These are phyloP conservation scores for Boletus huronensis DNA, from an alignment of 768 basidiomycete species.

Conservation along the genomic window DNA sequence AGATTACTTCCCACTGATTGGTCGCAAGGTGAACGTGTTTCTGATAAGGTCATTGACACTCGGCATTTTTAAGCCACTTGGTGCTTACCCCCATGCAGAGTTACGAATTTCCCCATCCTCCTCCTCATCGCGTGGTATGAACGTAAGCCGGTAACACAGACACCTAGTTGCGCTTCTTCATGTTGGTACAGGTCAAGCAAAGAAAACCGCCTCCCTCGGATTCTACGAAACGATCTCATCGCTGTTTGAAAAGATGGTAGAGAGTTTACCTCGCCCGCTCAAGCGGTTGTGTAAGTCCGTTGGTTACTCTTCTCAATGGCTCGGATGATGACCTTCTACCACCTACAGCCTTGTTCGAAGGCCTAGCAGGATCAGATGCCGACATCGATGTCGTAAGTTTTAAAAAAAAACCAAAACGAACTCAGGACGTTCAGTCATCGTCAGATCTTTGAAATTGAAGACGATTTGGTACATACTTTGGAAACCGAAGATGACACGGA, in stretches of 20 bases:
- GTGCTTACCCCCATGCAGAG: conserved; percentile 34
- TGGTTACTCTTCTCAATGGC: not conserved
- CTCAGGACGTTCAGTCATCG: not conserved
- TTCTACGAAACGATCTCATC: conserved; percentile 72
- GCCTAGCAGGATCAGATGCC: conserved; percentile 63
- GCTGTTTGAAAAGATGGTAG: conserved; percentile 65
- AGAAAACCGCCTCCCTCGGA: conserved; percentile 56
- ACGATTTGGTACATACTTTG: conserved; percentile 36
- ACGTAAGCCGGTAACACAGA: conserved; percentile 35
- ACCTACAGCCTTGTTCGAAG: conserved; percentile 72
- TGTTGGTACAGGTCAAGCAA: conserved; percentile 49
- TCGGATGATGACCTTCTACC: not conserved
- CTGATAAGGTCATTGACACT: conserved; percentile 61
- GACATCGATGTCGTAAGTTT: conserved; percentile 70
- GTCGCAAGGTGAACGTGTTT: conserved; percentile 73
- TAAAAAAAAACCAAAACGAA: too few relatives aligned
- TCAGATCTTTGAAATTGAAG: conserved; percentile 79
- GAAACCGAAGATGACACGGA: conserved; percentile 10
- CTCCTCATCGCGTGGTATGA: conserved; percentile 82
- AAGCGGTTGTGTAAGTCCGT: conserved; percentile 65
- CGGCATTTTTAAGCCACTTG: not conserved
- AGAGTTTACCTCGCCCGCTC: conserved; percentile 71
- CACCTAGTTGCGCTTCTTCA: not conserved
- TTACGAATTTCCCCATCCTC: conserved; percentile 83
- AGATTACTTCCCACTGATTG: conserved; percentile 14